phyloP scores from a whole-genome alignment of 2,329 filamentous ascomycete genomes.

The Hymenoscyphus salicellus region DNA sequence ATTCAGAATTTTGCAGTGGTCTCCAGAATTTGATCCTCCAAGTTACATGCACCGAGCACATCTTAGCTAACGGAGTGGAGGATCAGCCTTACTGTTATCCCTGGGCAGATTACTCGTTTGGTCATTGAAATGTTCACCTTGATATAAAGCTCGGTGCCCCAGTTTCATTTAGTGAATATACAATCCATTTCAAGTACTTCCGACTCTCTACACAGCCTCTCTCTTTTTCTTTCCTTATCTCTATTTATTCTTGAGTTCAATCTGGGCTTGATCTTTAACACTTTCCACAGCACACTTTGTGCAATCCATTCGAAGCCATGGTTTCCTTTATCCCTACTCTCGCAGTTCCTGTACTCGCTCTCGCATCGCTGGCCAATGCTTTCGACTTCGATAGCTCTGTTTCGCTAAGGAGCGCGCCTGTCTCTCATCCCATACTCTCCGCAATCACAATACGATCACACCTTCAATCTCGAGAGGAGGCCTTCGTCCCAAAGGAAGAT shows the following conservation, averaged over 20 bases:
- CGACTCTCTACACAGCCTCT: no score
- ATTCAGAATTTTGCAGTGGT: neutral
- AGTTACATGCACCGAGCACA: neutral
- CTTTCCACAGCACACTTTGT: neutral
- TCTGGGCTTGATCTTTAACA: neutral
- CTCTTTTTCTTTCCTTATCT: neutral
- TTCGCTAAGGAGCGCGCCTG: conserved; percentile 10
- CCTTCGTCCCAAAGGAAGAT: conserved; percentile 15
- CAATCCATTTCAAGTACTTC: no score
- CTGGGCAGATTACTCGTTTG: neutral
- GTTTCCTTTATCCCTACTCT: neutral
- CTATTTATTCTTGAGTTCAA: neutral
- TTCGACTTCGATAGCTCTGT: neutral
- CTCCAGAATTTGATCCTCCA: conserved; percentile 4
- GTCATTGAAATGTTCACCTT: neutral
- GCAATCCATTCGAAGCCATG: conserved; percentile 6
- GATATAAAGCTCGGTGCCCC: neutral
- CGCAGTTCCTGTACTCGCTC: neutral
- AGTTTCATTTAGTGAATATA: neutral
- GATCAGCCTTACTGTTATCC: neutral
- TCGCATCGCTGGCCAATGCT: conserved; percentile 7
- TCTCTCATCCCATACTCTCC: conserved; percentile 12
- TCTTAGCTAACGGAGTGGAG: neutral
- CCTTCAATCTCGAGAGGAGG: conserved; percentile 13
- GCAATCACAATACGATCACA: conserved; percentile 12